phyloP scores from a whole-genome alignment of 306 rosid species.

The Quillaja saponaria region DNA sequence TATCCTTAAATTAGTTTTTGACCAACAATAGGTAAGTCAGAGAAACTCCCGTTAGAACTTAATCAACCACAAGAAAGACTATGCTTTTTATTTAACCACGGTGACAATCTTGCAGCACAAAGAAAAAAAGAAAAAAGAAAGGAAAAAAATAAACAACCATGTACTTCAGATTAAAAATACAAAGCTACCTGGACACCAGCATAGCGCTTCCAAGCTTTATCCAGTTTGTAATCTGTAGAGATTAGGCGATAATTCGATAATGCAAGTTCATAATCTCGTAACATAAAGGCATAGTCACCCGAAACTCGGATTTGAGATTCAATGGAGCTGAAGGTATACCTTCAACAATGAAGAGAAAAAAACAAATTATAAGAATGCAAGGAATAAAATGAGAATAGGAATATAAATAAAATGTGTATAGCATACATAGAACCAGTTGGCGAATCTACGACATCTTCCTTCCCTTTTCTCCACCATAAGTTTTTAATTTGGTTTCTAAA shows the following conservation, averaged over 20 bases:
- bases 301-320: constrained; percentile 95
- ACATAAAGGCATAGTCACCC: constrained; percentile 99
- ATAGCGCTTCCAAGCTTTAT: constrained; percentile 97
- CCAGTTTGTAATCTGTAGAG: constrained; percentile 98
- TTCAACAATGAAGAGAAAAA: constrained; percentile 48
- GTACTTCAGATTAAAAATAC: too few relatives aligned
- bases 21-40: too few relatives aligned
- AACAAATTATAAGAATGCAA: constrained; percentile 37
- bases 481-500: constrained; percentile 90
- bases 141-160: too few relatives aligned
- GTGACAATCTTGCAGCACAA: constrained; percentile 19
- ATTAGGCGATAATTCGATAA: constrained; percentile 91
- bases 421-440: constrained; percentile 76
- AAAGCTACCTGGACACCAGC: constrained; percentile 92
- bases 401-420: constrained; percentile 24
- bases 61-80: constrained; percentile 20
- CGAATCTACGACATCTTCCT: constrained; percentile 79
- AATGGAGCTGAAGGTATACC: constrained; percentile 87
- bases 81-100: constrained; percentile 11
- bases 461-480: constrained; percentile 99
- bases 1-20: constrained; percentile 26
- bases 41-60: too few relatives aligned
- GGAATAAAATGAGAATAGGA: constrained; percentile 18
- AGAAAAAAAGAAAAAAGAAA: too few relatives aligned
- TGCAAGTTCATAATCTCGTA: constrained; percentile 96